Percentiles rank a stretch among this genome's conserved stretches.
Conservation (phyloP, 2,329 filamentous ascomycete genomes). For the Clarireedia homoeocarpa region DNA sequence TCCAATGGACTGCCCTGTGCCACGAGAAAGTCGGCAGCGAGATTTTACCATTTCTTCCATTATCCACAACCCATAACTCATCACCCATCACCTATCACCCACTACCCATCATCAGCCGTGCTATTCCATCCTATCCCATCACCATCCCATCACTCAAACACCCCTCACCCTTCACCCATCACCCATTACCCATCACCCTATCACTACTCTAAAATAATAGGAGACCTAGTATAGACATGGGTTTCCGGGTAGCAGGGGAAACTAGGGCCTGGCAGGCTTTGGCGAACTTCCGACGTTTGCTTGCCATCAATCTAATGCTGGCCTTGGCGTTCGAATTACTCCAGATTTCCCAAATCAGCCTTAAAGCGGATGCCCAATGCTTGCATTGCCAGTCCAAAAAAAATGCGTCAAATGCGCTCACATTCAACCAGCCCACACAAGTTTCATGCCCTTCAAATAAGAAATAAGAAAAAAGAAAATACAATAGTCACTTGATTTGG, state of each 20-base stretch:
- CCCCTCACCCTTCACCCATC: too few species aligned
- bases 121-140: too few species aligned
- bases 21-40: not conserved
- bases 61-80: too few species aligned
- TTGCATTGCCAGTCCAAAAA: slow-evolving; percentile 14
- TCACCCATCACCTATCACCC: too few species aligned
- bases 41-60: not conserved
- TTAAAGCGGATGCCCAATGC: slow-evolving; percentile 28
- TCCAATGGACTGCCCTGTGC: too few species aligned
- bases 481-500: slow-evolving; percentile 16
- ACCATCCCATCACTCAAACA: too few species aligned
- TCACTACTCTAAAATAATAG: not conserved
- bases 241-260: slow-evolving; percentile 22
- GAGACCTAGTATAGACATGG: slow-evolving; percentile 15
- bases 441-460: slow-evolving; percentile 8
- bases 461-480: too few species aligned
- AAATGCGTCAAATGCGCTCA: slow-evolving; percentile 21
- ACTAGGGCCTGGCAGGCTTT: slow-evolving; percentile 16
- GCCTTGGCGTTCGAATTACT: slow-evolving; percentile 23
- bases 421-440: slow-evolving; percentile 16
- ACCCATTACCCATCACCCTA: too few species aligned
- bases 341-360: slow-evolving; percentile 30
- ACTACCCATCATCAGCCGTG: too few species aligned
- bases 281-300: slow-evolving; percentile 20
- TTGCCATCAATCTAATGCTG: slow-evolving; percentile 10